These are phyloP conservation scores for Flammula alnicola DNA, from an alignment of 1,284 basidiomycete genomes.

Conservation along the genomic window DNA sequence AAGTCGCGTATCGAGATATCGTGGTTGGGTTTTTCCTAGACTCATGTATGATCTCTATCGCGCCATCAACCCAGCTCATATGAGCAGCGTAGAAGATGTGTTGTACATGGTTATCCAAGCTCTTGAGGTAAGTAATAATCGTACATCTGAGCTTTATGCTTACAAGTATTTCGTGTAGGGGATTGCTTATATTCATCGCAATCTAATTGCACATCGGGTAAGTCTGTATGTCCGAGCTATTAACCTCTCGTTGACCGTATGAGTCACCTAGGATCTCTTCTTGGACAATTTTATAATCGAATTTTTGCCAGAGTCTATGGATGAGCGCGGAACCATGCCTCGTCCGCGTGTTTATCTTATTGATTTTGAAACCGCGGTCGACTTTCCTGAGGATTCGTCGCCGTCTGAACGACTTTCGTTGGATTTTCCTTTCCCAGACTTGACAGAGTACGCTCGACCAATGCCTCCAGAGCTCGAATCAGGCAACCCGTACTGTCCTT, in stretches of 20 bases:
- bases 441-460: neutral
- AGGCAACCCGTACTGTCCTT: slow-evolving; percentile 8
- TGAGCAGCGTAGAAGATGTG: slow-evolving; percentile 12
- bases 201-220: slow-evolving; percentile 10
- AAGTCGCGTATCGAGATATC: slow-evolving; percentile 11
- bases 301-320: slow-evolving; percentile 4
- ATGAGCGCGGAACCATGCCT: neutral
- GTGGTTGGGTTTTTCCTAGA: slow-evolving; percentile 12
- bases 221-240: neutral
- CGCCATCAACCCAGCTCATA: neutral
- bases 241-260: neutral
- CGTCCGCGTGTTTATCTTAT: slow-evolving; percentile 14
- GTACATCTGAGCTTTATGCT: neutral
- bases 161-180: neutral
- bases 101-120: slow-evolving; percentile 14
- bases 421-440: slow-evolving; percentile 1
- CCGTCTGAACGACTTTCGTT: neutral
- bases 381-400: neutral
- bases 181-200: slow-evolving; percentile 8
- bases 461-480: slow-evolving; percentile 1
- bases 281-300: slow-evolving; percentile 12
- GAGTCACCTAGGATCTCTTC: slow-evolving; percentile 10
- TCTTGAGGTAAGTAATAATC: slow-evolving; percentile 9
- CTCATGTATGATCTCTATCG: neutral
- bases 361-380: slow-evolving; percentile 12